A percentile compares a stretch with the other conserved stretches of the same genome.
Conservation (phyloP, 2,329 filamentous ascomycete species). For the Ophiostoma perfectum region DNA sequence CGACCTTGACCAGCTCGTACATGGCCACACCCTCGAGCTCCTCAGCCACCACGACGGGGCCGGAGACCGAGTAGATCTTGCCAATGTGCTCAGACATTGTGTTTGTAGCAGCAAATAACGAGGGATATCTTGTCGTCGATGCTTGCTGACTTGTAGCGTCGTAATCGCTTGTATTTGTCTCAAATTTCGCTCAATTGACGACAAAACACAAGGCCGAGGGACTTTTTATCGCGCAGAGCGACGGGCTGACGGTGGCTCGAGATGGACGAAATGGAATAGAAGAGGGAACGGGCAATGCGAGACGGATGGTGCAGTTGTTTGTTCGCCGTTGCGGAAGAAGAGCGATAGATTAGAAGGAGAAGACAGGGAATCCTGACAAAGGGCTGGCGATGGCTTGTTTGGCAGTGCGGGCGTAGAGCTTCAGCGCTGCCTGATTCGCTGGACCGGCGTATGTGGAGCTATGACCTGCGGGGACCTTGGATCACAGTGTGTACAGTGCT, state of each 20-base stretch:
- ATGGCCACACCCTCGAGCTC: slow-evolving; percentile 99
- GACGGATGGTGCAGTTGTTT: neutral
- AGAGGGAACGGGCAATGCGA: neutral
- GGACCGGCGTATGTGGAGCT: slow-evolving; percentile 15
- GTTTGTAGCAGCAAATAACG: neutral
- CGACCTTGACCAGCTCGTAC: slow-evolving; percentile 97
- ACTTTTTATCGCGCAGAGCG: neutral
- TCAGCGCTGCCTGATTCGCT: slow-evolving; percentile 22
- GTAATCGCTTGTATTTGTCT: neutral
- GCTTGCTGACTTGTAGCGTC: neutral
- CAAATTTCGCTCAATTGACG: slow-evolving; percentile 11
- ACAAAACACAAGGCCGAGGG: neutral
- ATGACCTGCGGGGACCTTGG: slow-evolving; percentile 18
- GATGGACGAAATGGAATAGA: slow-evolving; percentile 2
- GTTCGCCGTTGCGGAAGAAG: slow-evolving; percentile 9
- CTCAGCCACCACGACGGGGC: slow-evolving; percentile 90
- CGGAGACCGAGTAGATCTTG: slow-evolving; percentile 31
- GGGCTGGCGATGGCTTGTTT: slow-evolving; percentile 17
- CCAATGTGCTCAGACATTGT: slow-evolving; percentile 26
- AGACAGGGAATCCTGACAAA: slow-evolving; percentile 8
- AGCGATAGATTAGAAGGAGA: neutral
- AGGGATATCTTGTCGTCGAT: neutral
- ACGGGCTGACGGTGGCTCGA: neutral
- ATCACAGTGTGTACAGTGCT: slow-evolving; percentile 20
- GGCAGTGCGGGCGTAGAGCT: slow-evolving; percentile 22